Conservation (phyloP, 768 basidiomycete species). For the Clitopilus passeckerianus region DNA sequence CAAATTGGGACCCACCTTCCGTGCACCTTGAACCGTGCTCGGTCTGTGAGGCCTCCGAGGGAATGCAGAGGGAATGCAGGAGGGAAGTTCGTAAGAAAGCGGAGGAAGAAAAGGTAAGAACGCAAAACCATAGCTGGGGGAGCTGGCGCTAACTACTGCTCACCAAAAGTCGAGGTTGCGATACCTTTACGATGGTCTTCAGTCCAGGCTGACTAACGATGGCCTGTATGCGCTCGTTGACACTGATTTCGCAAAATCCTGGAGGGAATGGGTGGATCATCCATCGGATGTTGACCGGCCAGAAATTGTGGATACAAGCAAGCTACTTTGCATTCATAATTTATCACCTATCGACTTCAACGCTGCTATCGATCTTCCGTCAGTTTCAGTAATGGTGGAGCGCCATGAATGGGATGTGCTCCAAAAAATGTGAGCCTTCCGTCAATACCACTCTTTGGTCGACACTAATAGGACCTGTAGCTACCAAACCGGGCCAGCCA, state of each 20-base stretch:
- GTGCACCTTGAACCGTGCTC: conserved; percentile 50
- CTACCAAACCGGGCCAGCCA: conserved; percentile 53
- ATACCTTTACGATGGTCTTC: conserved; percentile 54
- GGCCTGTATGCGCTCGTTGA: conserved; percentile 56
- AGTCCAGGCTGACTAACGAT: conserved; percentile 39
- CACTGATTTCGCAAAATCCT: conserved; percentile 55
- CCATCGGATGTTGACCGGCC: conserved; percentile 56
- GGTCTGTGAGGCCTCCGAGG: conserved; percentile 54
- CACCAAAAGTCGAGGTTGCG: conserved; percentile 51
- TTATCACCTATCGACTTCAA: conserved; percentile 66
- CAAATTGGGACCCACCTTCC: conserved; percentile 56
- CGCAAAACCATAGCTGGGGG: conserved; percentile 1
- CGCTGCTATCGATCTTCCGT: conserved; percentile 50
- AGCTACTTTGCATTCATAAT: conserved; percentile 65
- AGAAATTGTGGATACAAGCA: conserved; percentile 52
- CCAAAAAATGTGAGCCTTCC: conserved; percentile 46
- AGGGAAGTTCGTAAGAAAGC: conserved; percentile 58
- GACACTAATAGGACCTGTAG: conserved; percentile 23
- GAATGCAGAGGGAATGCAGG: conserved; percentile 57
- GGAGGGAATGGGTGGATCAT: conserved; percentile 65
- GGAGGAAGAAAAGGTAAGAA: conserved; percentile 72
- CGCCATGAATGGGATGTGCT: conserved; percentile 63
- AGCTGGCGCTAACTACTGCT: neutral
- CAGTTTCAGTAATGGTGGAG: conserved; percentile 50
- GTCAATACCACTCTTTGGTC: neutral